Evolutionary conservation across 2,329 filamentous ascomycete species (phyloP).

Genomic region (Aspergillus neoniger): DNA sequence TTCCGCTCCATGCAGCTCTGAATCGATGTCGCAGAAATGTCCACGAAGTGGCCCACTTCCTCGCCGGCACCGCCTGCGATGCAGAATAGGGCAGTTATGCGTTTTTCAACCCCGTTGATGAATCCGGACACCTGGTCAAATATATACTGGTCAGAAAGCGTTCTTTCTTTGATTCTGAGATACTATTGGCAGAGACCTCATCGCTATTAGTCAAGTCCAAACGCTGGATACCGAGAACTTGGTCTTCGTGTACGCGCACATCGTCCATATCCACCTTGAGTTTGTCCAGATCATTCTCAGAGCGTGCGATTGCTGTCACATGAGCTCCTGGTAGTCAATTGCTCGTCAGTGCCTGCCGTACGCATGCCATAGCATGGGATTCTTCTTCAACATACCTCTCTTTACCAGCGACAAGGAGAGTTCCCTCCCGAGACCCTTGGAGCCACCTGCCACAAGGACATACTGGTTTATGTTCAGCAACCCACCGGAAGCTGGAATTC

Average conservation of each 20-base stretch:
- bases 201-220: constrained; percentile 5
- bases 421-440: constrained; percentile 11
- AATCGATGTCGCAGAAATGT: constrained; percentile 16
- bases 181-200: background rate
- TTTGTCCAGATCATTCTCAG: background rate
- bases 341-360: no score
- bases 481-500: no score
- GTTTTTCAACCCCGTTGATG: background rate
- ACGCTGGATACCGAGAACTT: background rate
- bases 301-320: constrained; percentile 6
- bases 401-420: constrained; percentile 1
- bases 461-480: background rate
- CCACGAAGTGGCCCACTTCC: constrained; percentile 22
- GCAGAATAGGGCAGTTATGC: constrained; percentile 16
- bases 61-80: constrained; percentile 19
- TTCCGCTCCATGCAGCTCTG: constrained; percentile 16
- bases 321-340: constrained; percentile 3
- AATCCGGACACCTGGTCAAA: background rate
- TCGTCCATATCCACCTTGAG: background rate
- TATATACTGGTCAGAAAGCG: no score
- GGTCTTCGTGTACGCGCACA: background rate
- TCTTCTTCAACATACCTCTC: background rate
- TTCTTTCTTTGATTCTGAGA: no score
- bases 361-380: no score
- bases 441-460: constrained; percentile 13